A percentile compares a stretch with the other conserved stretches of the same genome.
Conservation (phyloP, 2,329 filamentous ascomycete genomes). For the Ascochyta pisi region DNA sequence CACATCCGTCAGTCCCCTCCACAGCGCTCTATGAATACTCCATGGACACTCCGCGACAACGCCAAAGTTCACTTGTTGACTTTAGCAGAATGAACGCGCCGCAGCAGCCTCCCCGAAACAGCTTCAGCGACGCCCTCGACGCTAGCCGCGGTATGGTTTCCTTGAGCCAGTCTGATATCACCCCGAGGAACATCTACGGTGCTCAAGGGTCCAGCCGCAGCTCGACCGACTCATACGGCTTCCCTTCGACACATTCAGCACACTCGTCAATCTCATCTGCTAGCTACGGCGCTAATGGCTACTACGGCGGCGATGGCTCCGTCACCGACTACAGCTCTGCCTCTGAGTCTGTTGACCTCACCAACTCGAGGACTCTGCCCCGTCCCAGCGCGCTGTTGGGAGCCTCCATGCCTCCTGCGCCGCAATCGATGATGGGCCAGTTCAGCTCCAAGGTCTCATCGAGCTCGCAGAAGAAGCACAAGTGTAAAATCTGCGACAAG, state of each 20-base stretch:
- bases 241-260: constrained; percentile 81
- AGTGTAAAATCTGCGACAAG: constrained; percentile 99
- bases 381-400: constrained; percentile 72
- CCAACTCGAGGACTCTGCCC: constrained; percentile 82
- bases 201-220: constrained; percentile 67
- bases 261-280: constrained; percentile 89
- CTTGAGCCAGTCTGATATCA: constrained; percentile 85
- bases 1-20: constrained; percentile 80
- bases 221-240: constrained; percentile 87
- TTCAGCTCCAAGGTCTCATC: constrained; percentile 97
- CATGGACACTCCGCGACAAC: constrained; percentile 56
- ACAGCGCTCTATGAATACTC: constrained; percentile 57
- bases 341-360: constrained; percentile 81
- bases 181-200: constrained; percentile 87
- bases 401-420: constrained; percentile 74
- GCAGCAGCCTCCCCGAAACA: constrained; percentile 66
- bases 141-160: constrained; percentile 94
- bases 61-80: constrained; percentile 71
- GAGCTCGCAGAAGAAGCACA: constrained; percentile 98
- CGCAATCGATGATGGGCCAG: constrained; percentile 97
- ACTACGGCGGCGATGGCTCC: constrained; percentile 78
- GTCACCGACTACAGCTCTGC: constrained; percentile 94
- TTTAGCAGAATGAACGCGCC: constrained; percentile 65
- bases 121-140: constrained; percentile 88
- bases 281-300: constrained; percentile 82